Conservation (phyloP, 768 basidiomycete species). For the Podaxis sp. region DNA sequence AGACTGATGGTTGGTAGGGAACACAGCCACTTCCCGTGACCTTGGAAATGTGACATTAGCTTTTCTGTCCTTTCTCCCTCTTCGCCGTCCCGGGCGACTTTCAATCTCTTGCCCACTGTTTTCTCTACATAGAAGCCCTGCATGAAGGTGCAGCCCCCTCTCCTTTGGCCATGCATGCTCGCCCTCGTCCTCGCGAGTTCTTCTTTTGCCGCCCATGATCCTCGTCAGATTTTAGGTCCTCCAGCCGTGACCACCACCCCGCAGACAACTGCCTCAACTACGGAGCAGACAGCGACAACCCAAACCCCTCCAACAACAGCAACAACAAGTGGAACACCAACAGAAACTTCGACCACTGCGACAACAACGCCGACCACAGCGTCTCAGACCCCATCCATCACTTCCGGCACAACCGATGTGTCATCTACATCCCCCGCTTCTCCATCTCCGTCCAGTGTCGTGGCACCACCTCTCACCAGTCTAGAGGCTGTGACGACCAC, state of each 20-base stretch:
- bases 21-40: slow-evolving; percentile 12
- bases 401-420: not conserved
- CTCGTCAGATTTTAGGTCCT: slow-evolving; percentile 7
- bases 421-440: slow-evolving; percentile 12
- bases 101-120: not conserved
- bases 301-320: slow-evolving; percentile 19
- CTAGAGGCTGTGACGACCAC: slow-evolving; percentile 16
- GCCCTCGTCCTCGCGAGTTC: slow-evolving; percentile 22
- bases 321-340: slow-evolving; percentile 18
- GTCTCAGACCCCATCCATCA: slow-evolving; percentile 9
- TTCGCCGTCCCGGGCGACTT: not conserved
- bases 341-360: slow-evolving; percentile 10
- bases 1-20: slow-evolving; percentile 11
- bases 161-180: slow-evolving; percentile 28
- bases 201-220: slow-evolving; percentile 20
- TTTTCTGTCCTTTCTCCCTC: not conserved
- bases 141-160: slow-evolving; percentile 27
- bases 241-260: not conserved
- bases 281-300: slow-evolving; percentile 15
- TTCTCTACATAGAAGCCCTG: slow-evolving; percentile 12
- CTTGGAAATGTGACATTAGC: slow-evolving; percentile 6
- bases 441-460: not conserved
- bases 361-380: slow-evolving; percentile 11
- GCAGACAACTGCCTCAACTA: slow-evolving; percentile 17
- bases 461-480: not conserved